phyloP scores from a whole-genome alignment of 768 basidiomycete species.

The Mycena galericulata region DNA sequence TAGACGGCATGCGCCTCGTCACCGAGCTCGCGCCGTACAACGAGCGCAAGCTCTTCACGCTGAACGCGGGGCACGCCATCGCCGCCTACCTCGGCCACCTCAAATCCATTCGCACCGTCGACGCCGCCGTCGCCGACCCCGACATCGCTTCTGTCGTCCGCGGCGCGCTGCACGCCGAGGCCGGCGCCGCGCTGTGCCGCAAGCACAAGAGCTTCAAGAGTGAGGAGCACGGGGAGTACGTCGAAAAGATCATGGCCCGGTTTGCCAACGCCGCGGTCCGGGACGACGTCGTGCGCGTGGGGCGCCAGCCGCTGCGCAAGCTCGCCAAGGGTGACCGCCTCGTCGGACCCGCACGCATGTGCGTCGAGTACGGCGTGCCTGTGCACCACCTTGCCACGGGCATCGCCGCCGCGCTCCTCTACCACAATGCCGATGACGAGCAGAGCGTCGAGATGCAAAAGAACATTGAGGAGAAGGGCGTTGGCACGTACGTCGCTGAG shows the following conservation, averaged over 20 bases:
- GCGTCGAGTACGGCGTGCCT: constrained; percentile 44
- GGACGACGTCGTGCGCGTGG: constrained; percentile 52
- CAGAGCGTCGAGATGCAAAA: constrained; percentile 42
- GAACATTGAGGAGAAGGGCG: constrained; percentile 41
- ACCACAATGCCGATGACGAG: constrained; percentile 49
- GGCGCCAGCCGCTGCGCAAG: constrained; percentile 54
- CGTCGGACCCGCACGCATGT: constrained; percentile 51
- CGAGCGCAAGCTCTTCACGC: constrained; percentile 57
- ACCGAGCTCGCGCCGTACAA: constrained; percentile 49
- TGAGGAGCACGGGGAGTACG: constrained; percentile 43
- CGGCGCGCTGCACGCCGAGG: constrained; percentile 47
- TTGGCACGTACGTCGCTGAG: constrained; percentile 44
- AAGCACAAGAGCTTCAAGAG: constrained; percentile 45
- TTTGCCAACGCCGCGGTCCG: constrained; percentile 50
- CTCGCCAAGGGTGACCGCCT: constrained; percentile 49
- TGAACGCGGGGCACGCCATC: constrained; percentile 55
- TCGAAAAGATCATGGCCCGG: constrained; percentile 47
- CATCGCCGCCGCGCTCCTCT: constrained; percentile 50
- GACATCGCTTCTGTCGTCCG: constrained; percentile 44
- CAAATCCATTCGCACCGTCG: constrained; percentile 44
- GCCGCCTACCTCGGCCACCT: constrained; percentile 53
- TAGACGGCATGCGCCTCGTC: constrained; percentile 42
- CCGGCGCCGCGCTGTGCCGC: constrained; percentile 50
- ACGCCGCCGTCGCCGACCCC: constrained; percentile 45
- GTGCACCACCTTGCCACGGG: constrained; percentile 46